Percentiles rank a stretch among this genome's conserved stretches.
Evolutionary conservation across 1,284 basidiomycete species (phyloP).

Genomic region (Rhizoctonia solani): DNA sequence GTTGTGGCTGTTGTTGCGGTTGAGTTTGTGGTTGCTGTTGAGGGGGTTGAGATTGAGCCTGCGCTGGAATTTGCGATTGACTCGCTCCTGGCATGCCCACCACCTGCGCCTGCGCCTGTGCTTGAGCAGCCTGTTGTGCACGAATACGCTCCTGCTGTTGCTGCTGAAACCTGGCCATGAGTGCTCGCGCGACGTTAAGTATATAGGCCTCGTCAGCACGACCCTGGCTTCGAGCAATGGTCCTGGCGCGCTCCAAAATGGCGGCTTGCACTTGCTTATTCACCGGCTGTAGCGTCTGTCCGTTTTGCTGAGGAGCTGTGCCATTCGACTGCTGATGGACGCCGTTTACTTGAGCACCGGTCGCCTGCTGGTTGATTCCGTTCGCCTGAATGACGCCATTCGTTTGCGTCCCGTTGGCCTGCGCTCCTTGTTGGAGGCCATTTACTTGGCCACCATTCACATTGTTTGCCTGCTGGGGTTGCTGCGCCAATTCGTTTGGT

Average conservation of each 20-base stretch:
- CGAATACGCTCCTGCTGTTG: not conserved
- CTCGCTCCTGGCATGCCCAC: not conserved
- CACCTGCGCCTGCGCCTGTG: not conserved
- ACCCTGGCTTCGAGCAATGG: slow-evolving; percentile 1
- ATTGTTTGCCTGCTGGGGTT: not conserved
- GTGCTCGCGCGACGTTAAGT: not conserved
- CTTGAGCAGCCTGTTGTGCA: not conserved
- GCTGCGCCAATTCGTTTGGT: slow-evolving; percentile 12
- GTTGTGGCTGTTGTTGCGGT: slow-evolving; percentile 5
- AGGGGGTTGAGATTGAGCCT: slow-evolving; percentile 3
- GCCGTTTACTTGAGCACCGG: slow-evolving; percentile 14
- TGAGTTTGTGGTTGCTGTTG: slow-evolving; percentile 4
- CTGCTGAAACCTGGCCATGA: not conserved
- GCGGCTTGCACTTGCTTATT: not conserved
- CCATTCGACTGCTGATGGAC: slow-evolving; percentile 7
- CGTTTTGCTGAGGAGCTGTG: not conserved
- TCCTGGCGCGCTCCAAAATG: slow-evolving; percentile 1
- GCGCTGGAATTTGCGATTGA: not conserved
- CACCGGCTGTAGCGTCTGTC: not conserved
- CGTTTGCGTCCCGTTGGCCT: slow-evolving; percentile 1
- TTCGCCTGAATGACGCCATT: slow-evolving; percentile 1
- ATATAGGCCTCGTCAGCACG: slow-evolving; percentile 15
- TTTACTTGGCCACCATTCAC: not conserved
- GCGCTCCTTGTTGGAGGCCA: not conserved
- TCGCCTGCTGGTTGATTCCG: slow-evolving; percentile 2